phyloP scores from a whole-genome alignment of 2,329 filamentous ascomycete species.

The Exophiala aquamarina region DNA sequence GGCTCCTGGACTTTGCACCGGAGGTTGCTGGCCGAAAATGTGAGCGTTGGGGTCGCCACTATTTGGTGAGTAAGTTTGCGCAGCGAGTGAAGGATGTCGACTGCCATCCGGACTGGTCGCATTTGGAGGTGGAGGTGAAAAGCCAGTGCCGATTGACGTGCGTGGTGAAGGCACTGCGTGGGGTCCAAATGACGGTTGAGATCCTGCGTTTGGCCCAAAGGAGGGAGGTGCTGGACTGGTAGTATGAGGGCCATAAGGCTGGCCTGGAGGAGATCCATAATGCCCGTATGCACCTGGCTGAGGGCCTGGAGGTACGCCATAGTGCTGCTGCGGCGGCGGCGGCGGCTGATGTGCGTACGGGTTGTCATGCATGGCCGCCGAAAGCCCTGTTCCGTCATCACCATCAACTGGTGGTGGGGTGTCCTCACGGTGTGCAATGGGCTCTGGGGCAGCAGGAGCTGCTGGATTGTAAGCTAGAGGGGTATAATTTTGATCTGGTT shows the following conservation, averaged over 20 bases:
- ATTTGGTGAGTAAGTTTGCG: constrained; percentile 20
- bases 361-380: constrained; percentile 42
- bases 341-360: constrained; percentile 28
- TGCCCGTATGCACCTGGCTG: constrained; percentile 14
- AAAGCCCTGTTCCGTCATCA: constrained; percentile 46
- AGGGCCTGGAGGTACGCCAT: constrained; percentile 19
- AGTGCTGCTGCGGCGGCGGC: constrained; percentile 27
- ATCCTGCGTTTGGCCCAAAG: constrained; percentile 18
- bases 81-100: constrained; percentile 19
- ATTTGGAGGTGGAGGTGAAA: constrained; percentile 8
- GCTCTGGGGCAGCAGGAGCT: constrained; percentile 64
- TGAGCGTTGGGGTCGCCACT: constrained; percentile 18
- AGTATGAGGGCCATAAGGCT: constrained; percentile 14
- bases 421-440: constrained; percentile 64
- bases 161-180: constrained; percentile 20
- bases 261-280: constrained; percentile 19
- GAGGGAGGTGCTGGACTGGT: constrained; percentile 13
- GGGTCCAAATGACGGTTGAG: constrained; percentile 21
- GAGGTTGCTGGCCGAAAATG: constrained; percentile 14
- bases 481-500: constrained; percentile 33
- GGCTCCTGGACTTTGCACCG: constrained; percentile 29
- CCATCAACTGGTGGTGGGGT: constrained; percentile 63
- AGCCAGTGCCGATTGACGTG: constrained; percentile 18
- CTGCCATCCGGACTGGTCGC: constrained; percentile 12
- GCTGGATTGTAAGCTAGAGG: constrained; percentile 66